These are phyloP conservation scores for Papilionanthe hybrid DNA, from an alignment of 116 monocot species.

Conservation along the genomic window DNA sequence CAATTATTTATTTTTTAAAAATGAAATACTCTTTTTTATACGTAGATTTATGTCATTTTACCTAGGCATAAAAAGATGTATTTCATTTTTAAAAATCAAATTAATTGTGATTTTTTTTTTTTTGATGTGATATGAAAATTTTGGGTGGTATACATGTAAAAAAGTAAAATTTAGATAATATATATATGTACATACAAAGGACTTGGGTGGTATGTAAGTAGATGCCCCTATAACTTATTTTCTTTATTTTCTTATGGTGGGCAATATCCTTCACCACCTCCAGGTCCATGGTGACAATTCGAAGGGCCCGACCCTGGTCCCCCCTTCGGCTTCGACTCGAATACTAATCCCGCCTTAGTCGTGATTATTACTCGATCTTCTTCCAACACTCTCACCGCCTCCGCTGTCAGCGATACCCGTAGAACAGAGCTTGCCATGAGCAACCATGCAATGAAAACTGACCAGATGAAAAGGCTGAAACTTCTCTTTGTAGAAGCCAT, in stretches of 20 bases:
- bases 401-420: neutral
- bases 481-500: neutral
- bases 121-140: too few relatives aligned
- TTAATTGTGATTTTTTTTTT: too few relatives aligned
- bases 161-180: too few relatives aligned
- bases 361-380: neutral
- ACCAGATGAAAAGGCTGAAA: neutral
- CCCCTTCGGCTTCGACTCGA: constrained; percentile 1
- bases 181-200: too few relatives aligned
- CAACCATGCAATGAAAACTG: neutral
- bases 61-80: too few relatives aligned
- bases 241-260: neutral
- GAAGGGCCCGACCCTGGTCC: neutral
- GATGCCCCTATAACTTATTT: too few relatives aligned
- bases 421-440: neutral
- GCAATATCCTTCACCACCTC: neutral
- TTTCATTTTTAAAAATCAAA: too few relatives aligned
- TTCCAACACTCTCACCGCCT: neutral
- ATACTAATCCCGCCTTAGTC: neutral
- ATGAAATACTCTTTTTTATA: too few relatives aligned
- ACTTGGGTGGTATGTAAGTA: too few relatives aligned
- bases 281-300: neutral
- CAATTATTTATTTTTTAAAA: too few relatives aligned
- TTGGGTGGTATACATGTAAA: too few relatives aligned
- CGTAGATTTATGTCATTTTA: too few relatives aligned